These are phyloP conservation scores for Colletotrichum zoysiae DNA, from an alignment of 2,329 filamentous ascomycete genomes.

Conservation along the genomic window DNA sequence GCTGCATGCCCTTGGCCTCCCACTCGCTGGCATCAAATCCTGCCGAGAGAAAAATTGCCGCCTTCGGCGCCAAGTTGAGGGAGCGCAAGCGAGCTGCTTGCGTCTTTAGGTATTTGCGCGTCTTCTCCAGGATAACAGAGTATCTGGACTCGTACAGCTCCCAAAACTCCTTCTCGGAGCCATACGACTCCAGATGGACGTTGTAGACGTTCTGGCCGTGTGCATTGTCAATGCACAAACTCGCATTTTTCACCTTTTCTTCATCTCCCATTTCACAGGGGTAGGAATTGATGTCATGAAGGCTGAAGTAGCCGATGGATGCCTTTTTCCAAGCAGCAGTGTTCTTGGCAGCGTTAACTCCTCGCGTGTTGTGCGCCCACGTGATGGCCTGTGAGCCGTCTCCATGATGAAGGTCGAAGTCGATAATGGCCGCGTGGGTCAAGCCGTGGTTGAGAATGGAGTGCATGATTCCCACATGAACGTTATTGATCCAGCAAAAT, in stretches of 20 bases:
- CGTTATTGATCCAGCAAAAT: constrained; percentile 99
- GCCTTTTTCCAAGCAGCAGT: constrained; percentile 83
- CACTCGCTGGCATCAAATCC: constrained; percentile 98
- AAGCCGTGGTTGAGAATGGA: constrained; percentile 85
- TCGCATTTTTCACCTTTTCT: constrained; percentile 93
- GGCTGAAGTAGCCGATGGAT: constrained; percentile 93
- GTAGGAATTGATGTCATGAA: constrained; percentile 99
- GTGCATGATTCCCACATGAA: constrained; percentile 96
- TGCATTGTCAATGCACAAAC: constrained; percentile 92
- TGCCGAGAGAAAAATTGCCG: constrained; percentile 93
- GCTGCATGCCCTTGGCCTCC: constrained; percentile 93
- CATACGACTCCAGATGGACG: constrained; percentile 91
- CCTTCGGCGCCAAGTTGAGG: constrained; percentile 75
- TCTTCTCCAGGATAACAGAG: constrained; percentile 81
- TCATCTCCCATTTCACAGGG: constrained; percentile 95
- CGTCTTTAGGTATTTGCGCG: constrained; percentile 78
- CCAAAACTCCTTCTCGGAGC: constrained; percentile 88
- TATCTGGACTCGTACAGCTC: constrained; percentile 86
- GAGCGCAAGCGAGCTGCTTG: constrained; percentile 76
- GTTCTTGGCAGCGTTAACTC: constrained; percentile 74
- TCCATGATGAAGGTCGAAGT: constrained; percentile 92
- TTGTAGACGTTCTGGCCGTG: constrained; percentile 98
- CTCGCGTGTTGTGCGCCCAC: constrained; percentile 88
- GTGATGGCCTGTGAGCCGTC: constrained; percentile 96
- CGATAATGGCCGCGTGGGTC: constrained; percentile 93